phyloP scores from a whole-genome alignment of 306 rosid species.

The Acacia melanoxylon region DNA sequence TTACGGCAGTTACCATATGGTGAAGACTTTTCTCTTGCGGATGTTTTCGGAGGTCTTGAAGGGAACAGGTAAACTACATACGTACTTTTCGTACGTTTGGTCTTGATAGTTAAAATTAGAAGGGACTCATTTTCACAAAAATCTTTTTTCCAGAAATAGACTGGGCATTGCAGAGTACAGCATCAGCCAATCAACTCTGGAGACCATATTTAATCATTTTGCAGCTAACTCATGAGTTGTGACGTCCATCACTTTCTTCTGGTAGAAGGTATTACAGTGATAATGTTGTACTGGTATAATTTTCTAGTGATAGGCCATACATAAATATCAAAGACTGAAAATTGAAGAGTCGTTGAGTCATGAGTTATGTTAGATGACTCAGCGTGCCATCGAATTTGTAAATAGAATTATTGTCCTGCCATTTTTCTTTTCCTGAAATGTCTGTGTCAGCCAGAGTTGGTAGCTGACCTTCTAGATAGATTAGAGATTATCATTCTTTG shows the following conservation, averaged over 20 bases:
- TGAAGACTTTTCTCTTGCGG: slow-evolving; percentile 77
- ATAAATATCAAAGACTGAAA: slow-evolving; percentile 21
- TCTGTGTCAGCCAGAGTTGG: background rate
- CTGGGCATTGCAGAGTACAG: slow-evolving; percentile 92
- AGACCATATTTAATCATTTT: slow-evolving; percentile 91
- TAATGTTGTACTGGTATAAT: slow-evolving; percentile 3
- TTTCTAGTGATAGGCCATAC: slow-evolving; percentile 19
- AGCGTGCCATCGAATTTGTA: slow-evolving; percentile 35
- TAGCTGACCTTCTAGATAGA: background rate
- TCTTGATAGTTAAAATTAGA: background rate
- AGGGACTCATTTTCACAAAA: slow-evolving; percentile 25
- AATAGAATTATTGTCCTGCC: slow-evolving; percentile 25
- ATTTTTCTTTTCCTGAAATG: background rate
- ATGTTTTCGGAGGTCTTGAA: slow-evolving; percentile 89
- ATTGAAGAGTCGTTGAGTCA: background rate
- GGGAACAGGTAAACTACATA: slow-evolving; percentile 55
- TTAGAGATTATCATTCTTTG: background rate
- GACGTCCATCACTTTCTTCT: background rate
- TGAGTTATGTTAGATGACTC: background rate
- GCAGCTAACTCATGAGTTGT: slow-evolving; percentile 67
- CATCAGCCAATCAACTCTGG: slow-evolving; percentile 87
- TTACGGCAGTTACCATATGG: slow-evolving; percentile 68
- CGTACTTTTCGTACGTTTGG: slow-evolving; percentile 13
- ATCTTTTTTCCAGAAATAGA: slow-evolving; percentile 47
- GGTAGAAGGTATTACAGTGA: slow-evolving; percentile 16